phyloP scores from a whole-genome alignment of 140 eudicot genomes.

The Bidens hawaiensis region DNA sequence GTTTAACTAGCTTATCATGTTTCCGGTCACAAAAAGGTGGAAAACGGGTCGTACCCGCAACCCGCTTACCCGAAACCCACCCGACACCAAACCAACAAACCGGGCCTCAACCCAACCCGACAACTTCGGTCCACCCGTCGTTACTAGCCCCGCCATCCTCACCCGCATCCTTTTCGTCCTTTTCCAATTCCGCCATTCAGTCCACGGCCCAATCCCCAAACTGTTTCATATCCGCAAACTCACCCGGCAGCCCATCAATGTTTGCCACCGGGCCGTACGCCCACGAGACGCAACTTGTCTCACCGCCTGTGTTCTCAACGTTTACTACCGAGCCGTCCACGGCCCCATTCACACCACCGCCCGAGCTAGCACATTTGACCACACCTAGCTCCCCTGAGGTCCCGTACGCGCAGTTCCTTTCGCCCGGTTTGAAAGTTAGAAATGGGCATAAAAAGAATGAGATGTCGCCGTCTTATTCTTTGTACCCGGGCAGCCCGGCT shows the following conservation, averaged over 20 bases:
- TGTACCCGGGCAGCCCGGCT: constrained; percentile 89
- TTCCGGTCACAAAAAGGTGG: constrained; percentile 90
- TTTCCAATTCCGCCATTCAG: constrained; percentile 81
- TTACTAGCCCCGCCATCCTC: constrained; percentile 95
- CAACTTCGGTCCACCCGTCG: constrained; percentile 46
- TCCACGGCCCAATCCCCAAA: constrained; percentile 93
- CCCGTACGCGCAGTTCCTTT: constrained; percentile 84
- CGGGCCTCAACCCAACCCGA: constrained; percentile 68
- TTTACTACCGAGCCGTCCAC: constrained; percentile 99
- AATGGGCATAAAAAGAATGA: constrained; percentile 35
- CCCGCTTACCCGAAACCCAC: constrained; percentile 70
- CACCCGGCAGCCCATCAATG: constrained; percentile 91
- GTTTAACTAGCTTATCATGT: constrained; percentile 75
- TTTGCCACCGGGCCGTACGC: constrained; percentile 94
- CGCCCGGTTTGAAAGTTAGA: constrained; percentile 51
- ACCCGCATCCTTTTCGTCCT: constrained; percentile 91
- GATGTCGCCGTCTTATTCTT: constrained; percentile 50
- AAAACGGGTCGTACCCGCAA: constrained; percentile 86
- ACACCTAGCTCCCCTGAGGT: constrained; percentile 98
- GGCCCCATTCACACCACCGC: constrained; percentile 97
- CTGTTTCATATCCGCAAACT: constrained; percentile 74
- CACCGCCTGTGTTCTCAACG: constrained; percentile 96
- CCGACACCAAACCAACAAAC: constrained; percentile 58
- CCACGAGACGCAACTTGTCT: constrained; percentile 78
- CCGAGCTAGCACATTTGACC: constrained; percentile 86